phyloP scores from a whole-genome alignment of 345 rosid genomes.

The Hibiscus tridactylites region DNA sequence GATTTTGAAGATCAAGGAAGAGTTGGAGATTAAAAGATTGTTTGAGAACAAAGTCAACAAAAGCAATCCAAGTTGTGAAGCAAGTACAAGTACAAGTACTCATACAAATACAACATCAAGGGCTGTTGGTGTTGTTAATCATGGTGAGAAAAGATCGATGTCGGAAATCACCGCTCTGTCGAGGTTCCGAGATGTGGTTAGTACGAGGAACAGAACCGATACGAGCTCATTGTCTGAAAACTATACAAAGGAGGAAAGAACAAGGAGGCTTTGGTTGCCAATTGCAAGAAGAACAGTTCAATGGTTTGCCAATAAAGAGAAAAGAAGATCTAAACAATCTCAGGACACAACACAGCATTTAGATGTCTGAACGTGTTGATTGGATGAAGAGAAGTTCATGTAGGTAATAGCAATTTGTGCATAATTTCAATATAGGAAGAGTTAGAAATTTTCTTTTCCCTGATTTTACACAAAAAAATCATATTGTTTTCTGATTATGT shows the following conservation, averaged over 20 bases:
- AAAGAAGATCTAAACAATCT: slow-evolving; percentile 20
- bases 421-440: neutral
- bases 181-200: slow-evolving; percentile 29
- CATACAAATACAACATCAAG: slow-evolving; percentile 16
- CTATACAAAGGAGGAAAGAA: slow-evolving; percentile 32
- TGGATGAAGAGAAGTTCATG: neutral
- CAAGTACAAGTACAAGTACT: slow-evolving; percentile 2
- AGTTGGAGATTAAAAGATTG: slow-evolving; percentile 56
- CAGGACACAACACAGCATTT: slow-evolving; percentile 21
- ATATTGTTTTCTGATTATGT: no score
- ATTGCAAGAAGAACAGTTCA: slow-evolving; percentile 66
- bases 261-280: slow-evolving; percentile 58
- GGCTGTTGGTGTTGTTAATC: slow-evolving; percentile 16
- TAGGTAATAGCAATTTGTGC: neutral
- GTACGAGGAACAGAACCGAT: slow-evolving; percentile 17
- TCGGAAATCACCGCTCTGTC: slow-evolving; percentile 70
- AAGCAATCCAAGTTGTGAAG: neutral
- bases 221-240: slow-evolving; percentile 21
- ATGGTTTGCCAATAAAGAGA: slow-evolving; percentile 71
- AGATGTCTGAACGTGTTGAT: slow-evolving; percentile 17
- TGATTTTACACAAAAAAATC: neutral
- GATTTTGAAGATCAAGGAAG: slow-evolving; percentile 41
- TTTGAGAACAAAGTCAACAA: slow-evolving; percentile 35
- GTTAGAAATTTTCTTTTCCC: neutral
- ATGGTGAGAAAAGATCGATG: slow-evolving; percentile 48